phyloP scores from a whole-genome alignment of 2,329 filamentous ascomycete genomes.

The Penicillium griseofulvum region DNA sequence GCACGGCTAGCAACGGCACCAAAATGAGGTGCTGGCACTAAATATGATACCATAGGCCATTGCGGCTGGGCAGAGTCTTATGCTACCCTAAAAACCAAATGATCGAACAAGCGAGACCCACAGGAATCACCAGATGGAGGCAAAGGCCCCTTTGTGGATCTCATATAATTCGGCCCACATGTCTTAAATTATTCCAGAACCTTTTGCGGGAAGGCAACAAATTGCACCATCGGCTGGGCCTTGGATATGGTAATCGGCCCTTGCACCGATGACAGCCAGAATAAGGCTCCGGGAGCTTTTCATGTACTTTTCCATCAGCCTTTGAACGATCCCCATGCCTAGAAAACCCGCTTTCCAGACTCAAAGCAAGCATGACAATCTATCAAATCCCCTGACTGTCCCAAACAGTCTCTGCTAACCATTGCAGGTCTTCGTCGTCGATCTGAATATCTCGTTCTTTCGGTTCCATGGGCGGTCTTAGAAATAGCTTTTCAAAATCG shows the following conservation, averaged over 20 bases:
- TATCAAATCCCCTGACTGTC: too few species aligned
- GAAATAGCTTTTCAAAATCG: too few species aligned
- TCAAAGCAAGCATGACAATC: slow-evolving; percentile 72
- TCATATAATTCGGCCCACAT: not conserved
- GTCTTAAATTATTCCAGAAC: slow-evolving; percentile 2
- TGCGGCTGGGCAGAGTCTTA: slow-evolving; percentile 10
- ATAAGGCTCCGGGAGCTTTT: too few species aligned
- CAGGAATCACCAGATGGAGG: not conserved
- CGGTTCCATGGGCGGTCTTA: too few species aligned
- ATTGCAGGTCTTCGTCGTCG: too few species aligned
- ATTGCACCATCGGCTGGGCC: not conserved
- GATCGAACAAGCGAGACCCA: not conserved
- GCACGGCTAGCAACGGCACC: slow-evolving; percentile 11
- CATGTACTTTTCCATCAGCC: too few species aligned
- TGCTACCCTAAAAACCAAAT: slow-evolving; percentile 9
- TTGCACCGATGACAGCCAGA: too few species aligned
- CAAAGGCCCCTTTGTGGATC: not conserved
- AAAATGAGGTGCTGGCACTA: slow-evolving; percentile 31
- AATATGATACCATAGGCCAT: slow-evolving; percentile 31
- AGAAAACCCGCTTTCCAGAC: slow-evolving; percentile 73
- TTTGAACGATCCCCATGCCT: slow-evolving; percentile 79
- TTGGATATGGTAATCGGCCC: too few species aligned
- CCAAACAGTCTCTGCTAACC: too few species aligned
- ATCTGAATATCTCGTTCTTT: too few species aligned
- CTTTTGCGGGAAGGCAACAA: not conserved